A percentile compares a stretch with the other conserved stretches of the same genome.
These are phyloP conservation scores for Heterobasidion parviporum DNA, from an alignment of 1,284 basidiomycete species.

Conservation along the genomic window DNA sequence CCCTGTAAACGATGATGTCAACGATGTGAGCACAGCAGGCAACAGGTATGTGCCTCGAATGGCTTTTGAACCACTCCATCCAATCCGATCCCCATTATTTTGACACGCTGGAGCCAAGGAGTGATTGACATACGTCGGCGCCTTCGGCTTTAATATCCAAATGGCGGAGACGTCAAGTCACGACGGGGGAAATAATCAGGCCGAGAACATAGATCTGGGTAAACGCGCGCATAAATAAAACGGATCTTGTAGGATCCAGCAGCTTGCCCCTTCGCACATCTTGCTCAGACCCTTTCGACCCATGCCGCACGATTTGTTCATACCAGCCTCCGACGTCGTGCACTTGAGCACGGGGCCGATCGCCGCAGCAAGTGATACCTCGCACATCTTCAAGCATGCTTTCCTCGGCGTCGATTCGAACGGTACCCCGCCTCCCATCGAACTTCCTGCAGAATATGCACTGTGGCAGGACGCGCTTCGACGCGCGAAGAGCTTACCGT, in stretches of 20 bases:
- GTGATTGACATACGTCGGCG: too few relatives aligned
- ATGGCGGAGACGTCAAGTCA: too few relatives aligned
- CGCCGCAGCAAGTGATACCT: neutral
- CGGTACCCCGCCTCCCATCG: slow-evolving; percentile 30
- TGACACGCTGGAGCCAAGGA: too few relatives aligned
- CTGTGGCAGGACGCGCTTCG: slow-evolving; percentile 34
- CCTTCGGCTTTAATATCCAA: too few relatives aligned
- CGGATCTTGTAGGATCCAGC: neutral
- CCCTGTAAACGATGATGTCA: too few relatives aligned
- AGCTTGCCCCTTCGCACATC: neutral
- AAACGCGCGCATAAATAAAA: too few relatives aligned
- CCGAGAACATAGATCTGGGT: too few relatives aligned
- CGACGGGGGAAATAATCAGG: too few relatives aligned
- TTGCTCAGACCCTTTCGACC: neutral
- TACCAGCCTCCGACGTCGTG: slow-evolving; percentile 16
- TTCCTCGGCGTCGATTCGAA: slow-evolving; percentile 33
- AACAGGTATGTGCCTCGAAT: too few relatives aligned
- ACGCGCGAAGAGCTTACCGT: slow-evolving; percentile 16
- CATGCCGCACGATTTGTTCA: neutral
- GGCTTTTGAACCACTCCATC: too few relatives aligned
- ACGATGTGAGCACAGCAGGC: too few relatives aligned
- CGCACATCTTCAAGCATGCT: slow-evolving; percentile 19
- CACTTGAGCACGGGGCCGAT: neutral
- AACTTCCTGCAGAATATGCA: slow-evolving; percentile 25
- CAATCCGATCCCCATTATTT: too few relatives aligned